Evolutionary conservation across 352 stramenopile genomes (phyloP), one percentile per base, ranked within the genome.

Genomic region (Phytophthora quininea): DNA sequence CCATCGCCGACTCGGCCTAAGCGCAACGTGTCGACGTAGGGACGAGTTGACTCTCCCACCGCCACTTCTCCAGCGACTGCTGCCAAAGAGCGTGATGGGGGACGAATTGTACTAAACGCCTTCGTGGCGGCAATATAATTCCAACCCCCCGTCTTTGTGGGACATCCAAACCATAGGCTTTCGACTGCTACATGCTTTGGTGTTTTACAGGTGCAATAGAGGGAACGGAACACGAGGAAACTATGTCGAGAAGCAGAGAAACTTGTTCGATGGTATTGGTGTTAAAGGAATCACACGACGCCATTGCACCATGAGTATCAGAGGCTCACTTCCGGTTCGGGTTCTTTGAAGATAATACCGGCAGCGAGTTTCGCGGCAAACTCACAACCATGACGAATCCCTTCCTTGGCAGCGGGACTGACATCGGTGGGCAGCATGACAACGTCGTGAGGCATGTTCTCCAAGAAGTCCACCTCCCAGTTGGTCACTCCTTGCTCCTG

Each of bases 1-100:
- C 92, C 64, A 98, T 98, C 82, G 95, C 96, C 64, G 94, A 98
- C 87, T 93, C 87, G 47, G 84, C 83, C 50, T 95, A 92, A 92
- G 74, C 57, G 66, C 54, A 38, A 11, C 35, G 50, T 54, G 29
- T 31, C 46, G 15, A 58, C 53, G 42, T 40, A 6, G 43, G 62
- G 54, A 60, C 30, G 53, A 32, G 15, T 45, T 35, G 61, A 27
- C 12, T 43, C 14, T 6, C 42, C 3, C 49, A 11, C 47, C n/a
- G 47, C 57, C 43, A 62, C 37, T 15, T 54, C 33, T 62, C 46
- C 46, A 59, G 29, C 33, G 59, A 67, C 45, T 64, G 67, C n/a
- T 46, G 32, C 15, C 29, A 53, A 60, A 0, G 19, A 51, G 52
- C 52, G 70, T 77, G 62, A 62, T 77, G 59, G 70, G 62, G 62